Percentiles rank a stretch among this genome's conserved stretches.
These are phyloP conservation scores for Echinosophora koreensis DNA, from an alignment of 306 rosid genomes.

Conservation along the genomic window DNA sequence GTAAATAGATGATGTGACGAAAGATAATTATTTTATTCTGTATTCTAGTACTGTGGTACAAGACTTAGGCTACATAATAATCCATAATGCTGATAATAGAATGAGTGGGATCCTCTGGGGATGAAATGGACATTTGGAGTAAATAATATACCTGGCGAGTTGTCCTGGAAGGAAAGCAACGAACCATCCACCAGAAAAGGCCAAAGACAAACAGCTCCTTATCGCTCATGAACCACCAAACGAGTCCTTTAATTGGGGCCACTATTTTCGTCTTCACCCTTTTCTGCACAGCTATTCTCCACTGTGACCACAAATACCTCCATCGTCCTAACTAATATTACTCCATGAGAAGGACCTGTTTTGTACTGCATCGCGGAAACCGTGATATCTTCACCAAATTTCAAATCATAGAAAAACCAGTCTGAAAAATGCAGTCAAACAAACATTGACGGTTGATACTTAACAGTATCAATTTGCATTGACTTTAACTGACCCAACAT, in stretches of 20 bases:
- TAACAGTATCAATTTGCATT: no score
- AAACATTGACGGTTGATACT: no score
- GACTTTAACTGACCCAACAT: no score
- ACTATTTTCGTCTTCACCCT: slow-evolving; percentile 31
- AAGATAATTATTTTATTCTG: no score
- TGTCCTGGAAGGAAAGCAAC: slow-evolving; percentile 40
- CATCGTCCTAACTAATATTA: slow-evolving; percentile 9
- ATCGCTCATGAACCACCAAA: slow-evolving; percentile 51
- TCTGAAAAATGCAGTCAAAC: neutral
- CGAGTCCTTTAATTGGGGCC: slow-evolving; percentile 39
- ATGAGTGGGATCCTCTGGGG: neutral
- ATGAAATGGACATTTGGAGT: neutral
- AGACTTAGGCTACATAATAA: no score
- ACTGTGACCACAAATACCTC: slow-evolving; percentile 4
- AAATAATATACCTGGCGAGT: slow-evolving; percentile 43
- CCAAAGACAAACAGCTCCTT: slow-evolving; percentile 43
- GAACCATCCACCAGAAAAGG: slow-evolving; percentile 34
- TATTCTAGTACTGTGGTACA: no score
- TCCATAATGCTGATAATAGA: no score
- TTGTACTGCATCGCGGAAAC: slow-evolving; percentile 34
- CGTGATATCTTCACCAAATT: slow-evolving; percentile 35
- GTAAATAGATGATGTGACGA: no score
- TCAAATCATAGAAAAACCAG: neutral
- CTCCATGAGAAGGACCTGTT: slow-evolving; percentile 24
- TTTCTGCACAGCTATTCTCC: slow-evolving; percentile 31